Conservation (phyloP, 305 asterid genomes). For the Solanum hybrid region DNA sequence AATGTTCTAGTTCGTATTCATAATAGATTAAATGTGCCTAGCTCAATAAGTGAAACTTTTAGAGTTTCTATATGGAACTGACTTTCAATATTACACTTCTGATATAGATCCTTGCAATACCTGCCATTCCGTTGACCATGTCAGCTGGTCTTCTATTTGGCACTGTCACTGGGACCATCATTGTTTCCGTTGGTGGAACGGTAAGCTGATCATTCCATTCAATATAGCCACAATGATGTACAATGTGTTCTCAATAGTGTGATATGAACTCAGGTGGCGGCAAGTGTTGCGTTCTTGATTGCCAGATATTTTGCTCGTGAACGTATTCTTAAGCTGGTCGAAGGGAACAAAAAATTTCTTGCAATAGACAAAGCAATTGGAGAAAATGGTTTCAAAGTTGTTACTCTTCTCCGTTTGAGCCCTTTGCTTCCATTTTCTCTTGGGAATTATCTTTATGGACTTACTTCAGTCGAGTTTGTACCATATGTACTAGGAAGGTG, state of each 20-base stretch:
- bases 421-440: constrained; percentile 96
- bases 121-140: constrained; percentile 95
- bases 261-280: constrained; percentile 61
- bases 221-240: neutral
- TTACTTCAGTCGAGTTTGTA: constrained; percentile 81
- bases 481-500: constrained; percentile 93
- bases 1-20: neutral
- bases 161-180: constrained; percentile 73
- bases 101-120: constrained; percentile 84
- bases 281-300: constrained; percentile 80
- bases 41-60: neutral
- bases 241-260: neutral
- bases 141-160: constrained; percentile 99
- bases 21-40: neutral
- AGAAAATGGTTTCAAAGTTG: constrained; percentile 87
- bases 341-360: constrained; percentile 87
- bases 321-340: constrained; percentile 88
- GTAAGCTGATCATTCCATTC: constrained; percentile 30
- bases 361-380: constrained; percentile 98
- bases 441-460: constrained; percentile 91
- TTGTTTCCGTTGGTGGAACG: constrained; percentile 92
- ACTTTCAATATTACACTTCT: constrained; percentile 2
- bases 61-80: neutral
- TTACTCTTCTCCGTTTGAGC: constrained; percentile 95
- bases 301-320: constrained; percentile 99